Evolutionary conservation across 352 stramenopile species (phyloP).

Genomic region (Thalassiosira hispida): DNA sequence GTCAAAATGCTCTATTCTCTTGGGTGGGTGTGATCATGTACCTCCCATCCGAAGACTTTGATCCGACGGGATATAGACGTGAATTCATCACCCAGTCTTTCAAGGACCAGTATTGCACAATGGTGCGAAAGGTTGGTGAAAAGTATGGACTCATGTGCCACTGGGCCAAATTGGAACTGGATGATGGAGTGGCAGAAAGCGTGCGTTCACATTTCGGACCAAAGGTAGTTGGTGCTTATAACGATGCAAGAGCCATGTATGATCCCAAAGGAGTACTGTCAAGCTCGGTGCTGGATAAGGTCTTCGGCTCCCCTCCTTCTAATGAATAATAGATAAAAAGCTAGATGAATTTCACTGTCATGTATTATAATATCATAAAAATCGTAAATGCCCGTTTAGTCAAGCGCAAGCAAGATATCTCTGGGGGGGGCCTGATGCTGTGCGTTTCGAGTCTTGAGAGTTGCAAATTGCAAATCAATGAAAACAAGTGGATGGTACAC

Average conservation of each 20-base stretch:
- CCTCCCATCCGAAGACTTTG: slow-evolving; percentile 87
- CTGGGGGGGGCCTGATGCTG: too few species aligned
- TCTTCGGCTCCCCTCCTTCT: slow-evolving; percentile 35
- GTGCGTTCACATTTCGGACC: slow-evolving; percentile 79
- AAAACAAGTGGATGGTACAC: too few species aligned
- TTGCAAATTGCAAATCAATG: too few species aligned
- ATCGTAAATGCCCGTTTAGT: too few species aligned
- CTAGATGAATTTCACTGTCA: background rate
- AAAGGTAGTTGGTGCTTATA: slow-evolving; percentile 90
- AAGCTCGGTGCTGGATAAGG: slow-evolving; percentile 32
- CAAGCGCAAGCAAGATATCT: too few species aligned
- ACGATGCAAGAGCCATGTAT: slow-evolving; percentile 88
- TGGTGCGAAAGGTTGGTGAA: slow-evolving; percentile 90
- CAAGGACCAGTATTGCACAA: slow-evolving; percentile 89
- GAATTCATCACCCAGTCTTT: slow-evolving; percentile 92
- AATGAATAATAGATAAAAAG: slow-evolving; percentile 4
- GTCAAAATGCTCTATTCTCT: slow-evolving; percentile 77
- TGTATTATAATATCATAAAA: too few species aligned
- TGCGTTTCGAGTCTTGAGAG: too few species aligned
- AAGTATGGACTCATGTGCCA: slow-evolving; percentile 91
- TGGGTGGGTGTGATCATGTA: slow-evolving; percentile 99
- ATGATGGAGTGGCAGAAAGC: slow-evolving; percentile 55
- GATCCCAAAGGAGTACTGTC: slow-evolving; percentile 87
- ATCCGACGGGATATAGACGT: slow-evolving; percentile 70
- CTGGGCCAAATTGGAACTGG: slow-evolving; percentile 95